These are phyloP conservation scores for Mortierella sp. DNA, from an alignment of 371 early-diverging fungal species.

Conservation along the genomic window DNA sequence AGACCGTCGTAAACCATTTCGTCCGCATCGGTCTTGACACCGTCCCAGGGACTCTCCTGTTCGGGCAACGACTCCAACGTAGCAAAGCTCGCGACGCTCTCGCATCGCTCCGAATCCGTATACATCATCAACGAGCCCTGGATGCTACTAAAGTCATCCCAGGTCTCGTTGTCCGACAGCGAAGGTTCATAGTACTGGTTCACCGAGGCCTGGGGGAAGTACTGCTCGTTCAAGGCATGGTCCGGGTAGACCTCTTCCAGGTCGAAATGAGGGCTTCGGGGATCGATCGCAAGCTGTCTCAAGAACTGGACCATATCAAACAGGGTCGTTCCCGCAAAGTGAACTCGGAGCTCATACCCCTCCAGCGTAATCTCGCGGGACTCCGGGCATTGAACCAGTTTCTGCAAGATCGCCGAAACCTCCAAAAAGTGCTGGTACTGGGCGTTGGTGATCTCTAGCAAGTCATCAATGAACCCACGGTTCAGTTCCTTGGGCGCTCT, in stretches of 20 bases:
- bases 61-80: conserved; percentile 25
- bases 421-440: conserved; percentile 57
- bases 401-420: conserved; percentile 47
- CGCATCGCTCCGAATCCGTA: conserved; percentile 36
- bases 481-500: conserved; percentile 48
- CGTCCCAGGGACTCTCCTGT: conserved; percentile 50
- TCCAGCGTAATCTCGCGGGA: conserved; percentile 46
- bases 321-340: conserved; percentile 44
- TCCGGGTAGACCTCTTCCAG: conserved; percentile 41
- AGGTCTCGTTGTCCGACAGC: conserved; percentile 38
- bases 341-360: conserved; percentile 53
- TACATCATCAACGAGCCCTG: conserved; percentile 48
- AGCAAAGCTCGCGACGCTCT: conserved; percentile 41
- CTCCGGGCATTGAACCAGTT: conserved; percentile 45
- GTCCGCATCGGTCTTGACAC: background rate
- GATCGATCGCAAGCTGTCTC: conserved; percentile 38
- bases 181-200: conserved; percentile 37
- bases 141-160: conserved; percentile 42
- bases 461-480: conserved; percentile 35
- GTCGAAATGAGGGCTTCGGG: conserved; percentile 50
- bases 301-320: conserved; percentile 49
- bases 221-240: conserved; percentile 20
- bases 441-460: conserved; percentile 46
- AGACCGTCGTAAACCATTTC: background rate
- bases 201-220: conserved; percentile 48